Base-by-base conservation (phyloP, 2,329 filamentous ascomycete species). In the Dactylellina haptotyla region DNA sequence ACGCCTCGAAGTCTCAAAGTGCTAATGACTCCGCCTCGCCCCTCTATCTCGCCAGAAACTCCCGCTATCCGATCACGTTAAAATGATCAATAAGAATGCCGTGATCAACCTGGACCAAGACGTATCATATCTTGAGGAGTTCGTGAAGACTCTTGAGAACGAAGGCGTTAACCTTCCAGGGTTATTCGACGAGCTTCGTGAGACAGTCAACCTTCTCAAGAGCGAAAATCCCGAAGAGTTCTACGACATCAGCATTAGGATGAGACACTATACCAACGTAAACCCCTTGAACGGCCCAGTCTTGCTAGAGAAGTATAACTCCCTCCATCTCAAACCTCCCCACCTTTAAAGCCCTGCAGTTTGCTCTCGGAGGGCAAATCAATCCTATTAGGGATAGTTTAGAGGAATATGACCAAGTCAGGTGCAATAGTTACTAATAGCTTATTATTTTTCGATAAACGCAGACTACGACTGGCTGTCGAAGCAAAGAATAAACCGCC, bases 151-250 rank as follows among this genome's bases (percentile, higher is more conserved):
- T 46, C 87, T 99, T 18, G 90, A 93, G 76, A 94, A 96, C 61
- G 61, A 73, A 46, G 69, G 69, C 34, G 62, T 59, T 76, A 86
- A 96, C 82, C 84, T 99, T 18, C 87, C 90, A 75, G 90, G 95
- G 79, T 95, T 96, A 76, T 83, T 99, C 39, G 93, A 97, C 78
- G 95, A 98, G 82, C 84, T 99, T 34, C 89, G 94, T 77, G 95
- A 99, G 83, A 98, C 95, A 0, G 90, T 97, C 50, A 88, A 90
- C 71, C 85, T 99, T 25, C 90, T 99, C 86, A 83, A 86, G 10
- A 87, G 87, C 1, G 92, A 96, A 41, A 96, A 96, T 78, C 88
- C 92, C n/a, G 93, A 98, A 76, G 94, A 98, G 80, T 99, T 97
- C 81, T 99, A 95, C 80, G 95, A 99, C 79, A 90, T 95, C 54